These are phyloP conservation scores for Fusarium drepaniforme DNA, from an alignment of 2,329 filamentous ascomycete species.

Conservation along the genomic window DNA sequence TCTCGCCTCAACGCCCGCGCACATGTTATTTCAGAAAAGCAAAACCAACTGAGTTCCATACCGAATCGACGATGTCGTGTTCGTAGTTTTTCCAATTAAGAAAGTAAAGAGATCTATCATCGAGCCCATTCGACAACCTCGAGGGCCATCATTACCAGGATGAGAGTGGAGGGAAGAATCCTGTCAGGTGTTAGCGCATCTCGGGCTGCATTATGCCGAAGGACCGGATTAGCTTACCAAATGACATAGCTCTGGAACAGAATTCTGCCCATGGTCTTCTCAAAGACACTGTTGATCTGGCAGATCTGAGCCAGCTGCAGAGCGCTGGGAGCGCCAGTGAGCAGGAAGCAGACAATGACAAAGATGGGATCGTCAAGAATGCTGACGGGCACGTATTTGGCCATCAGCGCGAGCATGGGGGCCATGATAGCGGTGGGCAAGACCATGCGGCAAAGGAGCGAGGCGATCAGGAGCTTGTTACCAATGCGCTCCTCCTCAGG, in stretches of 20 bases:
- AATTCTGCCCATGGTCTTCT: conserved; percentile 92
- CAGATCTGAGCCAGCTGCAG: conserved; percentile 98
- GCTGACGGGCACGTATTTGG: conserved; percentile 92
- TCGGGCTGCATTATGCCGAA: conserved; percentile 13
- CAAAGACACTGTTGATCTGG: conserved; percentile 97
- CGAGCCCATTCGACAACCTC: conserved; percentile 92
- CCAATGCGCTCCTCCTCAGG: conserved; percentile 77
- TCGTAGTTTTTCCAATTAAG: not conserved
- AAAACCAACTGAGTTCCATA: not conserved
- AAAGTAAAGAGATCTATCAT: conserved; percentile 22
- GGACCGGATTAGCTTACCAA: conserved; percentile 72
- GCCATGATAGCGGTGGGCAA: conserved; percentile 94
- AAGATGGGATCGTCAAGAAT: conserved; percentile 99
- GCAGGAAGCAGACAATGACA: conserved; percentile 95
- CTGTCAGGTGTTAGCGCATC: conserved; percentile 57
- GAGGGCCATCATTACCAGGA: conserved; percentile 90
- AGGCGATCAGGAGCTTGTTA: conserved; percentile 85
- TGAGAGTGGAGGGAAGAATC: conserved; percentile 92
- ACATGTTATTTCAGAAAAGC: not conserved
- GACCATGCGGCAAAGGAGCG: conserved; percentile 90
- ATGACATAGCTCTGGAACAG: conserved; percentile 91
- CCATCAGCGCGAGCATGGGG: conserved; percentile 85
- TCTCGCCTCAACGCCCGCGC: conserved; percentile 20
- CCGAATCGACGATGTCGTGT: not conserved
- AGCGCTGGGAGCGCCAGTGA: conserved; percentile 93